Percentiles rank a stretch among this genome's conserved stretches.
Conservation (phyloP, 805 yeast genomes). For the Candida pseudofarinosa region DNA sequence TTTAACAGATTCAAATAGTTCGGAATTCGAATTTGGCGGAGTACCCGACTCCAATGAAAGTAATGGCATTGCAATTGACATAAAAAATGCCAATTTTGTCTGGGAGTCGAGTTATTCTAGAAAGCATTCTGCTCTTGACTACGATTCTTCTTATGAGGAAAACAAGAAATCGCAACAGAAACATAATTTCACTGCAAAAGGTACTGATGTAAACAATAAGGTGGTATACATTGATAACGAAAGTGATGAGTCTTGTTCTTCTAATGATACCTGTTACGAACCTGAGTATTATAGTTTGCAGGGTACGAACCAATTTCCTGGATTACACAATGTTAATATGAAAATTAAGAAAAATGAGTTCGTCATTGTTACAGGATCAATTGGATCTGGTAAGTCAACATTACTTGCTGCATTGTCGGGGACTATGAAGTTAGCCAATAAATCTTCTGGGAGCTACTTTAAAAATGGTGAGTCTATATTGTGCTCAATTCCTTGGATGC, state of each 20-base stretch:
- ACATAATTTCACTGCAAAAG: background rate
- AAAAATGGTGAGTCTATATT: conserved; percentile 29
- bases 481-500: conserved; percentile 41
- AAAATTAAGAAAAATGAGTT: conserved; percentile 30
- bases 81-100: conserved; percentile 23
- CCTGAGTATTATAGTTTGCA: conserved; percentile 7
- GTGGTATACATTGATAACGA: background rate
- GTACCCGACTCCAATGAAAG: conserved; percentile 1
- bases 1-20: conserved; percentile 1
- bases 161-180: conserved; percentile 11
- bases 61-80: conserved; percentile 17
- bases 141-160: conserved; percentile 5
- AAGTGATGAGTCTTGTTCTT: conserved; percentile 4
- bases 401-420: conserved; percentile 39
- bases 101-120: conserved; percentile 31
- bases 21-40: conserved; percentile 4
- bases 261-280: conserved; percentile 11
- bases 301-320: conserved; percentile 20
- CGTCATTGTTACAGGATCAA: conserved; percentile 39
- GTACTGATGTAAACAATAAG: conserved; percentile 4
- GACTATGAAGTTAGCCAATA: conserved; percentile 30
- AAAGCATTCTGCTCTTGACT: conserved; percentile 21
- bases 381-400: conserved; percentile 43
- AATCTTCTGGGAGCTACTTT: conserved; percentile 19
- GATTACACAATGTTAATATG: conserved; percentile 31